Evolutionary conservation across 2,329 filamentous ascomycete species (phyloP).

Genomic region (Hypoxylon sp.): DNA sequence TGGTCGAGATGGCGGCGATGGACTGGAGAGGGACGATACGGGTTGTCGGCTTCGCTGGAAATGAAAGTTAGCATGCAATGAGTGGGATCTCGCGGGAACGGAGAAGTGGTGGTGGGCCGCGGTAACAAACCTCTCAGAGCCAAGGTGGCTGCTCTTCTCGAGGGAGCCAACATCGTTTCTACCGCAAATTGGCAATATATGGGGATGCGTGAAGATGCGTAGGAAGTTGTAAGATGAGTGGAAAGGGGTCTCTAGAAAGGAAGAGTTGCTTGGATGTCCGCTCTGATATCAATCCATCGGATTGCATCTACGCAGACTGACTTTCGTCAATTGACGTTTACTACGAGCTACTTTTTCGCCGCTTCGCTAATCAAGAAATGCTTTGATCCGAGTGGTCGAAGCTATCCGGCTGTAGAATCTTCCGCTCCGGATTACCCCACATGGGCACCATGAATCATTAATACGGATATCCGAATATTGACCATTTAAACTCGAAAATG

Average conservation of each 20-base stretch:
- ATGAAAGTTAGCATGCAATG: conserved; percentile 47
- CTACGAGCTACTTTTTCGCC: conserved; percentile 44
- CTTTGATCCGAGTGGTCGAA: conserved; percentile 38
- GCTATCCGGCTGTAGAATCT: background rate
- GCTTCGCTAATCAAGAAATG: conserved; percentile 47
- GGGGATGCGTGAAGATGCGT: conserved; percentile 3
- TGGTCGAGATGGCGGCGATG: conserved; percentile 75
- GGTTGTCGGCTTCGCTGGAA: conserved; percentile 75
- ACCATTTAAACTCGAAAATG: background rate
- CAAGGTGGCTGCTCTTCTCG: conserved; percentile 59
- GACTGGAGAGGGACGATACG: conserved; percentile 75
- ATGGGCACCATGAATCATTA: conserved; percentile 18
- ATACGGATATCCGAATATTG: background rate
- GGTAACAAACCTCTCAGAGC: conserved; percentile 59
- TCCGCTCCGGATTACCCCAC: conserved; percentile 25
- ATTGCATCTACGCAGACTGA: conserved; percentile 29
- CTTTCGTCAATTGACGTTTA: conserved; percentile 36
- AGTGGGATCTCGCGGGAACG: conserved; percentile 1
- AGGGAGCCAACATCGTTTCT: conserved; percentile 58
- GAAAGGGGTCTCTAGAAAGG: conserved; percentile 25
- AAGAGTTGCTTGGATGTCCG: conserved; percentile 3
- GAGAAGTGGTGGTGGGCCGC: conserved; percentile 2
- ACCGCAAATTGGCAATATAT: conserved; percentile 13
- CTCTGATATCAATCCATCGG: conserved; percentile 35
- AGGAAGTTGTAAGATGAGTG: conserved; percentile 27